Conservation (phyloP, 768 basidiomycete genomes). For the Fomitopsis serialis region DNA sequence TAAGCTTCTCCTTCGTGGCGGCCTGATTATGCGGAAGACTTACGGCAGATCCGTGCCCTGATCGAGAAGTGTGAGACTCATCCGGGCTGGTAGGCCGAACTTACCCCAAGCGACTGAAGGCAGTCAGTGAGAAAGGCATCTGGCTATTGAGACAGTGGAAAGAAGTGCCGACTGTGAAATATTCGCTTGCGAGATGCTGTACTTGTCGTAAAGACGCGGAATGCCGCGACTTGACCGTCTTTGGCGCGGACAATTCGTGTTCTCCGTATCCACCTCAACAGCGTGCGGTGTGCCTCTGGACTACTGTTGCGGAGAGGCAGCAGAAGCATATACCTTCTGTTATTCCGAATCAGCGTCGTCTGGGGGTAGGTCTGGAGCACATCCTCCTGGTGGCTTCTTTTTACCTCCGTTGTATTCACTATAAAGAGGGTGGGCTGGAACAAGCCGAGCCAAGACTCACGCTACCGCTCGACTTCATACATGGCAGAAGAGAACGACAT, state of each 20-base stretch:
- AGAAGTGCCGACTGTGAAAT: neutral
- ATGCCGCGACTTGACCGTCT: neutral
- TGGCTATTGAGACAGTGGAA: neutral
- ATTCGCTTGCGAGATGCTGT: neutral
- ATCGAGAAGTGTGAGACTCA: neutral
- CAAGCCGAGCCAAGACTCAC: no score
- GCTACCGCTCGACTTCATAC: no score
- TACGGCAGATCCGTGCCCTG: neutral
- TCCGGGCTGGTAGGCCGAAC: neutral
- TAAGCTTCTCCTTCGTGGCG: neutral
- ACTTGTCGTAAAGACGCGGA: neutral
- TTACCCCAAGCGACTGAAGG: neutral
- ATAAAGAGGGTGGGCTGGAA: no score
- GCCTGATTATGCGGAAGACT: neutral
- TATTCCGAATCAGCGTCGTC: no score
- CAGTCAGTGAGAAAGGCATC: neutral
- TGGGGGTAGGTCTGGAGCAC: no score
- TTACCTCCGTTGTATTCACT: no score
- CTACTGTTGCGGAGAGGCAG: no score
- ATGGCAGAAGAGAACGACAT: no score
- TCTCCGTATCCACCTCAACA: neutral
- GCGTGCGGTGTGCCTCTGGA: no score
- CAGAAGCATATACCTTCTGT: no score
- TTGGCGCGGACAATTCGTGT: neutral
- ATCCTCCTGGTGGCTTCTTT: no score